phyloP scores from a whole-genome alignment of 2,329 filamentous ascomycete genomes.

The Pezicula radicicola region DNA sequence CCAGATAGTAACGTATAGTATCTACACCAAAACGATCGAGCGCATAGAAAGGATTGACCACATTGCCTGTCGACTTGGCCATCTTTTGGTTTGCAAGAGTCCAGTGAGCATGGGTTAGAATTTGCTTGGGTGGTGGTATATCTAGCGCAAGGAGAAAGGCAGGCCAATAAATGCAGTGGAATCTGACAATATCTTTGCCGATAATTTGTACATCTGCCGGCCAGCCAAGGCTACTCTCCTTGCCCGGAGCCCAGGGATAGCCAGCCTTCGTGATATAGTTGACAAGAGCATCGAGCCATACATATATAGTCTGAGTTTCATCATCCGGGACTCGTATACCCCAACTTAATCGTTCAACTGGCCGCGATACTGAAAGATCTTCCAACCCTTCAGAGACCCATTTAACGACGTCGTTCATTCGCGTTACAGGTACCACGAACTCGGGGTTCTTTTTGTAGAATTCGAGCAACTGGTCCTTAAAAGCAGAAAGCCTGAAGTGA shows the following conservation, averaged over 20 bases:
- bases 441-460: conserved; percentile 76
- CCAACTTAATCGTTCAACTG: conserved; percentile 75
- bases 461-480: conserved; percentile 72
- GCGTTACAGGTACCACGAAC: conserved; percentile 70
- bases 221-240: conserved; percentile 67
- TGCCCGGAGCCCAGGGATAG: conserved; percentile 74
- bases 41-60: conserved; percentile 91
- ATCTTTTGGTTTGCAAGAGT: conserved; percentile 90
- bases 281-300: conserved; percentile 94
- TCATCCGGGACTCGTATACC: conserved; percentile 88
- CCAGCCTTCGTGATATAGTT: conserved; percentile 90
- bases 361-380: conserved; percentile 87
- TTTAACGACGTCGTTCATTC: conserved; percentile 75
- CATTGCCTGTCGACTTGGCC: conserved; percentile 94
- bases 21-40: conserved; percentile 87
- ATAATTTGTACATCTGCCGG: conserved; percentile 90
- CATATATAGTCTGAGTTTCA: conserved; percentile 85
- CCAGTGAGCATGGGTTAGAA: conserved; percentile 94
- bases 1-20: conserved; percentile 83
- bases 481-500: conserved; percentile 85
- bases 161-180: conserved; percentile 98
- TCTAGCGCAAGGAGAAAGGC: conserved; percentile 88
- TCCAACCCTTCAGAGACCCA: conserved; percentile 76
- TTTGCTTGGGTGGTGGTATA: conserved; percentile 71
- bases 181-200: conserved; percentile 94